phyloP scores from a whole-genome alignment of 352 stramenopile species.

The Aphanomyces astaci region DNA sequence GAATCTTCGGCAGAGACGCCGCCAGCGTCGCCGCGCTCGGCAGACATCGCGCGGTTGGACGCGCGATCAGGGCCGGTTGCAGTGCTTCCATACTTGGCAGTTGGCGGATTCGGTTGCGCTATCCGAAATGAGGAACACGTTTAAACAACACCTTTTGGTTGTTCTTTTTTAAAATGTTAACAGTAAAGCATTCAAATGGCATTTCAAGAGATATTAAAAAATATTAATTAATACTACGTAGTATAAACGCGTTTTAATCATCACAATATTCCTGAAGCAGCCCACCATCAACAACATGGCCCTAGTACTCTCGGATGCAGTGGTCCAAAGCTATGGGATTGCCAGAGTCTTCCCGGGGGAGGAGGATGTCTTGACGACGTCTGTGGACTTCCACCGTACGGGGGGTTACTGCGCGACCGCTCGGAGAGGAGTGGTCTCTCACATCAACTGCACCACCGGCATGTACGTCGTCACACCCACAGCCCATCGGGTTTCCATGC shows the following conservation, averaged over 20 bases:
- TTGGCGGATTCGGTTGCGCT: neutral
- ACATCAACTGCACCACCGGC: slow-evolving; percentile 76
- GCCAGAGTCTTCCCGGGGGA: slow-evolving; percentile 54
- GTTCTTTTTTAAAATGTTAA: no score
- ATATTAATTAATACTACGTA: no score
- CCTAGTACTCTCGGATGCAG: slow-evolving; percentile 38
- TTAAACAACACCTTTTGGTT: no score
- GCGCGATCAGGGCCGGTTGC: neutral
- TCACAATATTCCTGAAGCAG: no score
- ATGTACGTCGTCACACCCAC: slow-evolving; percentile 36
- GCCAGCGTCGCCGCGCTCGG: slow-evolving; percentile 12
- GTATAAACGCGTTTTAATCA: no score
- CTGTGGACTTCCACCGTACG: slow-evolving; percentile 73
- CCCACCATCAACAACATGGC: neutral
- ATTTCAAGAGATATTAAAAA: no score
- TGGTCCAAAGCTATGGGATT: slow-evolving; percentile 59
- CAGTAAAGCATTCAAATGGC: no score
- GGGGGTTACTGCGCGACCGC: slow-evolving; percentile 68
- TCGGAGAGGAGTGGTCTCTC: slow-evolving; percentile 62
- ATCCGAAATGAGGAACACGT: neutral
- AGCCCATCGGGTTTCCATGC: neutral
- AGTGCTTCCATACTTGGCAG: slow-evolving; percentile 1
- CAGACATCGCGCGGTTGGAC: neutral
- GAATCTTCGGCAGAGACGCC: slow-evolving; percentile 6
- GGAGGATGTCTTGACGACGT: slow-evolving; percentile 44